Evolutionary conservation across 768 basidiomycete genomes (phyloP), one percentile per base, ranked within the genome.

Genomic region (Hygrocybe coccinea): DNA sequence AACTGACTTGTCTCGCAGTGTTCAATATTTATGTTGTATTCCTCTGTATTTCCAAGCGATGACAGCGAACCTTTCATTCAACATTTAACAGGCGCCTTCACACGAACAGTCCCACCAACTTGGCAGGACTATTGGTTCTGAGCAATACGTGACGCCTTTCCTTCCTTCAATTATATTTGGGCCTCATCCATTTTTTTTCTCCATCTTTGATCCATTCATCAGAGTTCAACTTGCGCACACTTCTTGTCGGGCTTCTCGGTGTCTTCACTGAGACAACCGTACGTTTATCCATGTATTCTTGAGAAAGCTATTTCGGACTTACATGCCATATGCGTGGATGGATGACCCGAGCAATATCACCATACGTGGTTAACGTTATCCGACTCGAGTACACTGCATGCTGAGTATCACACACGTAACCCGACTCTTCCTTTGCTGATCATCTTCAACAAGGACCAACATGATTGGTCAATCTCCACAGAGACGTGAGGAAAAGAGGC

Each of bases 91-190:
- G 50, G 56, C 24, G 34, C 17, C 17, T 48, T 8, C 25, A 34
- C 49, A 36, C n/a, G 24, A 14, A 19, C 17, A 47, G 3, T 25
- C 45, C 14, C 17, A 14, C 21, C 12, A n/a, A n/a, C 17, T 25
- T 19, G 17, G n/a, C 48, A 21, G n/a, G 53, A 65, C 54, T 60
- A 65, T 19, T 24, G 44, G 29, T 41, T n/a, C 29, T 12, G 12
- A 47, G 35, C 55, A 24, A 49, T 64, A 69, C 65, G 71, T 72
- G 69, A 71, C 65, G 68, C 69, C 59, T 65, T 59, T 60, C 59
- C 65, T 62, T 63, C 50, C 52, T 65, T 58, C 36, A 58, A 21
- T 58, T 64, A 52, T 56, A 59, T 59, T 64, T 64, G 53, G 59
- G 57, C 67, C 72, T 71, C 71, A 69, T 61, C 58, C 49, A 24